Evolutionary conservation across 768 basidiomycete genomes (phyloP), one percentile per base, ranked within the genome.

Genomic region (Pleurotus tuber-regium): DNA sequence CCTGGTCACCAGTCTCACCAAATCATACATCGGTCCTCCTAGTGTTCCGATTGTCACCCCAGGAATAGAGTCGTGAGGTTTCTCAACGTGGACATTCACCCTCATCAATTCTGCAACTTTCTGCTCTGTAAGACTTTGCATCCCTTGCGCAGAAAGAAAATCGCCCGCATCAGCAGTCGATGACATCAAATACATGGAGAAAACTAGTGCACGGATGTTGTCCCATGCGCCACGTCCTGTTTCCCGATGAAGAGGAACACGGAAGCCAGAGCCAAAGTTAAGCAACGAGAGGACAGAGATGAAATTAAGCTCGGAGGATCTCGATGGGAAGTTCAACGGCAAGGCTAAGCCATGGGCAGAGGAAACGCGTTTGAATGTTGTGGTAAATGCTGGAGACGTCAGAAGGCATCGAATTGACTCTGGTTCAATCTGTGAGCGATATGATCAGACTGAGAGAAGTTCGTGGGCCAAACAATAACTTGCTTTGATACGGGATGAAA

Each of bases 141-240:
- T 82, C 29, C 89, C 89, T 51, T 71, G 67, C 1, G 91, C 82
- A 25, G 84, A 82, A 18, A 93, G 73, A 11, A 84, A 62, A 61
- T 87, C 80, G 19, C 75, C 77, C 43, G 71, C 76, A 19, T 79
- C 75, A 16, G 79, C 80, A 7, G 74, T 65, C 5, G 78, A 69
- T 3, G 86, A 85, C 23, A 81, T 75, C 55, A 94, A 74, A 66
- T 86, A 91, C 56, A 91, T 68, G 11, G 83, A 78, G 59, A 92
- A 82, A 25, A 81, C 73, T 44, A 95, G 77, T 2, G 83, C 85
- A 46, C 87, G 79, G 60, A 93, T 88, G 50, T 81, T 83, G 65
- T 94, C 89, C 79, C 85, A 92, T 55, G 90, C 89, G 18, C 92
- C 91, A 35, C 89, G 82, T 11, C 84, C 82, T 2, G 86, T 86